Conservation (phyloP, 495 filamentous ascomycete genomes). For the Echria macrotheca region DNA sequence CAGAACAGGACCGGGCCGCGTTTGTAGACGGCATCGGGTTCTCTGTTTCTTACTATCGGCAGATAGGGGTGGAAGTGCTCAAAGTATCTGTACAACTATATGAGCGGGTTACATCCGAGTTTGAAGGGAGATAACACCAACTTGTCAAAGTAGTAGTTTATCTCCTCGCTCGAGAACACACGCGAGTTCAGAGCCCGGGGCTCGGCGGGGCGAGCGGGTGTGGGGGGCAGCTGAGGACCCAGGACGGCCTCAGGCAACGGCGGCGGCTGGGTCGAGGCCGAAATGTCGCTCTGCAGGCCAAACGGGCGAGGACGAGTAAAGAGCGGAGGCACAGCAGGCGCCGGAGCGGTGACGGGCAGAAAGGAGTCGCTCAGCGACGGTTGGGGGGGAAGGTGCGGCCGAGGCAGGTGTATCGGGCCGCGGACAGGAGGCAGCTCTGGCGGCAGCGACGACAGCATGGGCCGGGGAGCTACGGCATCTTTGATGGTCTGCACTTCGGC, state of each 20-base stretch:
- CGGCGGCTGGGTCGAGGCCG: slow-evolving; percentile 8
- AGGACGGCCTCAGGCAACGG: slow-evolving; percentile 11
- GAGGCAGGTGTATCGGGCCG: slow-evolving; percentile 13
- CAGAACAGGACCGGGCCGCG: slow-evolving; percentile 37
- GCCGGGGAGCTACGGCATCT: slow-evolving; percentile 31
- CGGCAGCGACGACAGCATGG: slow-evolving; percentile 1
- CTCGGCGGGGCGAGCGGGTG: slow-evolving; percentile 25
- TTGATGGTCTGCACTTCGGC: slow-evolving; percentile 42
- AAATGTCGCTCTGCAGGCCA: slow-evolving; percentile 10
- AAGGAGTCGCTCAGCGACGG: slow-evolving; percentile 6
- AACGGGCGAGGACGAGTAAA: slow-evolving; percentile 14
- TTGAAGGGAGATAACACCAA: too few species aligned
- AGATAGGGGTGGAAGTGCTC: slow-evolving; percentile 42
- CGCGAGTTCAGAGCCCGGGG: slow-evolving; percentile 39
- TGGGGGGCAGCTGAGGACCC: not conserved
- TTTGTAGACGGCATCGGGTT: slow-evolving; percentile 38
- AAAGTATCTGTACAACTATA: too few species aligned
- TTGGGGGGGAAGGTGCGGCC: not conserved
- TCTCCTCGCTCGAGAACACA: slow-evolving; percentile 41
- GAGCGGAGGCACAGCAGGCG: slow-evolving; percentile 11
- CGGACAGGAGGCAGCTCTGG: slow-evolving; percentile 14
- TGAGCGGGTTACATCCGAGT: too few species aligned
- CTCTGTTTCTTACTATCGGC: slow-evolving; percentile 32
- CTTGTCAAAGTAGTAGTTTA: slow-evolving; percentile 43
- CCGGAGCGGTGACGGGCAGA: too few species aligned